These are phyloP conservation scores for Trypanosomatidae sp. DNA, from an alignment of 208 protist species.

Conservation along the genomic window DNA sequence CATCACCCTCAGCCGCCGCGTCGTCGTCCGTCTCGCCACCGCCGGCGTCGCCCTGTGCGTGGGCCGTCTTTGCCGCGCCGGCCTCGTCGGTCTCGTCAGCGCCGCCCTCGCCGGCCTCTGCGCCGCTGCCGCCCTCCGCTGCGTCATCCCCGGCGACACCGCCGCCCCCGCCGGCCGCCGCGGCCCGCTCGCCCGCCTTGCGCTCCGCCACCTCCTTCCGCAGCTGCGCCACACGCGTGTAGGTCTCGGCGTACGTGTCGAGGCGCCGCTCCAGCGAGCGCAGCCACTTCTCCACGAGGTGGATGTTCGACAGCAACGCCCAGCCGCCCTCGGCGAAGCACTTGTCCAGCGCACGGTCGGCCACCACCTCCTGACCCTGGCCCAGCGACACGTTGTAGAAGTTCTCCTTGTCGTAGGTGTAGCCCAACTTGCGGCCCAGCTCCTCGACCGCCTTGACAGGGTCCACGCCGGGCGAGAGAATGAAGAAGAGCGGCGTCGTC, in stretches of 20 bases:
- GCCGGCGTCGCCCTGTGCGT: constrained; percentile 4
- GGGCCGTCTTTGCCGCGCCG: constrained; percentile 1
- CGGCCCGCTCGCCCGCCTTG: constrained; percentile 68
- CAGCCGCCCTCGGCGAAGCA: constrained; percentile 94
- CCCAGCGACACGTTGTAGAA: constrained; percentile 98
- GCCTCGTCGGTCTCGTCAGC: constrained; percentile 10
- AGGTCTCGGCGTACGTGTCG: constrained; percentile 91
- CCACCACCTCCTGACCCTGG: constrained; percentile 98
- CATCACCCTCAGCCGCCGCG: constrained; percentile 24
- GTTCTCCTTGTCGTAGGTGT: constrained; percentile 94
- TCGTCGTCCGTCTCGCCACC: constrained; percentile 20
- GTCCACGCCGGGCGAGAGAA: constrained; percentile 98
- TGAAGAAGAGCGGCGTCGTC: constrained; percentile 98
- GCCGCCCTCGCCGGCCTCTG: constrained; percentile 6
- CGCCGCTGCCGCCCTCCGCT: constrained; percentile 15
- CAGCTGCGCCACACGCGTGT: constrained; percentile 90
- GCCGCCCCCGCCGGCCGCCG: too few relatives aligned
- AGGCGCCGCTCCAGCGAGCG: constrained; percentile 96
- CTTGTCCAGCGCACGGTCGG: constrained; percentile 94
- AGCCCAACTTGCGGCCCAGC: constrained; percentile 95
- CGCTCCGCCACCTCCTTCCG: constrained; percentile 84
- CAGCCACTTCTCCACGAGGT: constrained; percentile 98
- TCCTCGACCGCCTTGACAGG: constrained; percentile 95
- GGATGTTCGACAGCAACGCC: constrained; percentile 99
- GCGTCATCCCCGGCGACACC: too few relatives aligned